Conservation (phyloP, 441 rosid species). For the Viola pubescens region DNA sequence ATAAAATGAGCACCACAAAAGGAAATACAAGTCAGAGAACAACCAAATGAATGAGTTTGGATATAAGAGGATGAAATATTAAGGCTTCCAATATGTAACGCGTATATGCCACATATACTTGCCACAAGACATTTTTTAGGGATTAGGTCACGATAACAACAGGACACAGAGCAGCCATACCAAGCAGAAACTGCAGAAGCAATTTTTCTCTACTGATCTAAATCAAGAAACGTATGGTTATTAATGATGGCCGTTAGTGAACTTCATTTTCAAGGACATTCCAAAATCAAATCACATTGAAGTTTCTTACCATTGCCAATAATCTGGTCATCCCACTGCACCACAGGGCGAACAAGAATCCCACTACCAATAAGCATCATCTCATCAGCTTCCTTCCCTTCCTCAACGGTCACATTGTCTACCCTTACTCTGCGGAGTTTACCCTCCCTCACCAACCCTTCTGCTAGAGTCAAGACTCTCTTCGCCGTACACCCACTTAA, state of each 20-base stretch:
- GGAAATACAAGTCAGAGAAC: neutral
- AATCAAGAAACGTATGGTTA: neutral
- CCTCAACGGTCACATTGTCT: constrained; percentile 41
- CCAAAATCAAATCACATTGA: neutral
- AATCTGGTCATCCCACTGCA: constrained; percentile 62
- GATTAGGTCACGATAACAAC: no score
- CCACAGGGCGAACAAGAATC: constrained; percentile 55
- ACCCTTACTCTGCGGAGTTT: constrained; percentile 38
- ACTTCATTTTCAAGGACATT: neutral
- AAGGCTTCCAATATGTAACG: no score
- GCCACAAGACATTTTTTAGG: no score
- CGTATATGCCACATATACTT: no score
- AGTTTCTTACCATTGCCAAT: constrained; percentile 58
- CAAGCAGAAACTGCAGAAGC: neutral
- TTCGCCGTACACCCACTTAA: constrained; percentile 80
- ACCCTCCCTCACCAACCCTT: constrained; percentile 44
- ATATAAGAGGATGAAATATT: neutral
- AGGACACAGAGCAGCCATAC: no score
- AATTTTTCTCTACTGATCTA: neutral
- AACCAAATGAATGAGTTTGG: neutral
- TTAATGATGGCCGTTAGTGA: neutral
- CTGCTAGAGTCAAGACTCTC: constrained; percentile 58
- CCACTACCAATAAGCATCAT: constrained; percentile 95
- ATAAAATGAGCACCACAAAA: constrained; percentile 9
- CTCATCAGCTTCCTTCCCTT: constrained; percentile 67